A percentile compares a stretch with the other conserved stretches of the same genome.
Conservation (phyloP, 495 filamentous ascomycete genomes). For the Aspergillus cavernicola region DNA sequence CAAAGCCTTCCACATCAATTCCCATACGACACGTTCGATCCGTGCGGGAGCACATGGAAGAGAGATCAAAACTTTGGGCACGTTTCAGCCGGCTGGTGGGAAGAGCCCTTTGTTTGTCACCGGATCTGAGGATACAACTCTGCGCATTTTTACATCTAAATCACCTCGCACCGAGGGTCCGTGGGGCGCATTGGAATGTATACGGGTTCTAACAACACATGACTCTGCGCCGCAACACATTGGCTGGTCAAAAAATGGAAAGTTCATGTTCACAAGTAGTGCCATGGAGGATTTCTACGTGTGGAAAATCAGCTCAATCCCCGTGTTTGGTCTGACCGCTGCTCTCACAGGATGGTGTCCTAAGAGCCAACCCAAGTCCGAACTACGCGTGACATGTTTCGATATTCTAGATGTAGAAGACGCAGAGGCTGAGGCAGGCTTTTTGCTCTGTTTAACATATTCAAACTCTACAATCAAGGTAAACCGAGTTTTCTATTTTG, state of each 20-base stretch:
- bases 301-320: constrained; percentile 63
- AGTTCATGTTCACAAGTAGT: constrained; percentile 76
- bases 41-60: constrained; percentile 75
- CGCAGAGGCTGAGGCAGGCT: constrained; percentile 21
- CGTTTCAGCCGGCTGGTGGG: constrained; percentile 27
- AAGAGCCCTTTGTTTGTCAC: constrained; percentile 58
- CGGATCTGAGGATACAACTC: constrained; percentile 83
- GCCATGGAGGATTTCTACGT: constrained; percentile 86
- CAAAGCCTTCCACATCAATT: constrained; percentile 45
- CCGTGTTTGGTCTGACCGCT: constrained; percentile 52
- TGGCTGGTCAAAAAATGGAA: constrained; percentile 60
- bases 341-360: constrained; percentile 61
- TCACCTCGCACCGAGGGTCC: constrained; percentile 16
- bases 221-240: constrained; percentile 80
- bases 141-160: constrained; percentile 53
- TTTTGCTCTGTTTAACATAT: constrained; percentile 61
- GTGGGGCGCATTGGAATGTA: constrained; percentile 44
- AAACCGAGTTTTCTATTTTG: constrained; percentile 6
- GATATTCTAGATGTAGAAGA: constrained; percentile 46
- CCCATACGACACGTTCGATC: constrained; percentile 49
- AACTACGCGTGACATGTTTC: constrained; percentile 78
- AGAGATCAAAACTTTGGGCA: constrained; percentile 78
- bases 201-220: constrained; percentile 68
- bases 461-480: constrained; percentile 76
- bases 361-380: constrained; percentile 55